A percentile compares a stretch with the other conserved stretches of the same genome.
These are phyloP conservation scores for Solanum peruvianum DNA, from an alignment of 257 asterid species.

Conservation along the genomic window DNA sequence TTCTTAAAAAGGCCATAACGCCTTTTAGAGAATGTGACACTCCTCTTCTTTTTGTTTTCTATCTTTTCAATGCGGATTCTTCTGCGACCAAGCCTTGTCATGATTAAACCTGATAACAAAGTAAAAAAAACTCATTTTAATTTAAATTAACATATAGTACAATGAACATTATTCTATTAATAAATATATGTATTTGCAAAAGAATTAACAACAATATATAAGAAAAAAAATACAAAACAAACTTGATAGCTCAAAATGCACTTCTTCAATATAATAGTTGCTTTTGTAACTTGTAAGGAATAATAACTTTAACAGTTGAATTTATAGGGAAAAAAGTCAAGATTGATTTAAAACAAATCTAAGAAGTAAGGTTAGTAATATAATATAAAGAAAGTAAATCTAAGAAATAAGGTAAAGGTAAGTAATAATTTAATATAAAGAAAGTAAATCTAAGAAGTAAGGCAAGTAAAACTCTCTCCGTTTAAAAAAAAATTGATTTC, in stretches of 20 bases:
- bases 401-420: background rate
- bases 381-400: too few relatives aligned
- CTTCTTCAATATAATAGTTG: background rate
- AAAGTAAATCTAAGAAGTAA: background rate
- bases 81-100: background rate
- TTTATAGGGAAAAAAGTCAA: background rate
- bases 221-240: too few relatives aligned
- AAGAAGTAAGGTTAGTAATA: too few relatives aligned
- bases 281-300: background rate
- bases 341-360: background rate
- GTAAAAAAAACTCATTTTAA: background rate
- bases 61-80: background rate
- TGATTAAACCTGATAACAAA: background rate
- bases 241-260: background rate
- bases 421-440: background rate
- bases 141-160: background rate
- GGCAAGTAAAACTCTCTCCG: background rate
- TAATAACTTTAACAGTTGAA: background rate
- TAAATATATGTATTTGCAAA: background rate
- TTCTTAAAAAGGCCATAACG: background rate
- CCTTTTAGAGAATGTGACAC: background rate
- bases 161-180: background rate
- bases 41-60: background rate
- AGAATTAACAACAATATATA: background rate
- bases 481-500: too few relatives aligned